phyloP scores from a whole-genome alignment of 1,284 basidiomycete genomes.

The Bjerkandera adusta region DNA sequence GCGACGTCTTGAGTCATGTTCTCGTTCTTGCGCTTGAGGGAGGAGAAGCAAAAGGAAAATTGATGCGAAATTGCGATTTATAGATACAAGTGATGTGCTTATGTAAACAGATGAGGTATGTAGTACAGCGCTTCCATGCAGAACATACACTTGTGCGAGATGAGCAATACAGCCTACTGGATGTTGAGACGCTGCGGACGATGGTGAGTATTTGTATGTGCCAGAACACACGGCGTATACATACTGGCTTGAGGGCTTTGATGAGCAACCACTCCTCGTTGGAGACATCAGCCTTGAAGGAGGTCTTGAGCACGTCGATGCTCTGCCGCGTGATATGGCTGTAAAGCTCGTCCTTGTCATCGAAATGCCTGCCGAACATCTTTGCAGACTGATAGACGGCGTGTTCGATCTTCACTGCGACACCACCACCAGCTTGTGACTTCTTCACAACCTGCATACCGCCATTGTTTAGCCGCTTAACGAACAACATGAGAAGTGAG shows the following conservation, averaged over 20 bases:
- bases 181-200: constrained; percentile 48
- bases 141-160: constrained; percentile 1
- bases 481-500: not conserved
- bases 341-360: constrained; percentile 93
- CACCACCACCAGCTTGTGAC: constrained; percentile 90
- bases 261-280: constrained; percentile 95
- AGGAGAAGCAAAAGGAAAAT: constrained; percentile 9
- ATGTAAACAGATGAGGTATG: constrained; percentile 21
- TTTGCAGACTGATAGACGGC: constrained; percentile 95
- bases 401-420: constrained; percentile 98
- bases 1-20: not conserved
- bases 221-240: constrained; percentile 22
- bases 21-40: not conserved
- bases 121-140: constrained; percentile 8
- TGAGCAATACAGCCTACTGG: constrained; percentile 28
- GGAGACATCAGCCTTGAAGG: constrained; percentile 89
- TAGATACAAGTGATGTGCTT: constrained; percentile 27
- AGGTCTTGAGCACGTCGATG: constrained; percentile 92
- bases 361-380: constrained; percentile 93
- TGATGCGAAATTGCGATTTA: constrained; percentile 17
- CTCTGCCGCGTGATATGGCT: constrained; percentile 90
- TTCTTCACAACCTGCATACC: constrained; percentile 86
- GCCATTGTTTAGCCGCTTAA: constrained; percentile 7
- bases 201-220: constrained; percentile 9
- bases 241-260: constrained; percentile 85